Percentiles rank a stretch among this genome's conserved stretches.
These are phyloP conservation scores for Arthrinium puccinioides DNA, from an alignment of 2,329 filamentous ascomycete genomes.

Conservation along the genomic window DNA sequence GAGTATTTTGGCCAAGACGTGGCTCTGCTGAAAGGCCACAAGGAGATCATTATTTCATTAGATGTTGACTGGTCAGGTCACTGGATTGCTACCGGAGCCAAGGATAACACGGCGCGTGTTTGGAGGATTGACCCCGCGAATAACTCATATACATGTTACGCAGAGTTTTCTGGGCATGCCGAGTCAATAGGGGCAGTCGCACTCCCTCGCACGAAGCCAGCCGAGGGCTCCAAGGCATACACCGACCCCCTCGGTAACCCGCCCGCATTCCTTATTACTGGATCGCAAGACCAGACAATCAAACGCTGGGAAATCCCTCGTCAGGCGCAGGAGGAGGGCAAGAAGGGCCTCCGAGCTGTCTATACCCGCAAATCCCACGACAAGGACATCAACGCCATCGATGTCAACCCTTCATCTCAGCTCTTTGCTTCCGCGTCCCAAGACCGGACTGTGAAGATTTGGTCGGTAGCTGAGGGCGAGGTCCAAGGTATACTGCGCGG, in stretches of 20 bases:
- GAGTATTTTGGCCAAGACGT: slow-evolving; percentile 86
- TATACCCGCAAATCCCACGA: slow-evolving; percentile 96
- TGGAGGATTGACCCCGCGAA: slow-evolving; percentile 79
- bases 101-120: slow-evolving; percentile 88
- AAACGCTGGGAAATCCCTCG: slow-evolving; percentile 85
- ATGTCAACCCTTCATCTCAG: slow-evolving; percentile 65
- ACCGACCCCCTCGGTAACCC: slow-evolving; percentile 70
- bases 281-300: slow-evolving; percentile 90
- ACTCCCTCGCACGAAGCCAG: slow-evolving; percentile 64
- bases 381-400: slow-evolving; percentile 96
- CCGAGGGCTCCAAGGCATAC: slow-evolving; percentile 61
- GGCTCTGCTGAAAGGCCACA: slow-evolving; percentile 78
- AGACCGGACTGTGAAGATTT: slow-evolving; percentile 95
- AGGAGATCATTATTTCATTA: slow-evolving; percentile 91
- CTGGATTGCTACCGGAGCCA: slow-evolving; percentile 93
- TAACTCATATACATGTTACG: slow-evolving; percentile 70
- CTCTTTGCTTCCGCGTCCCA: slow-evolving; percentile 95
- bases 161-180: slow-evolving; percentile 82
- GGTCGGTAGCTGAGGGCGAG: slow-evolving; percentile 84
- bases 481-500: slow-evolving; percentile 86
- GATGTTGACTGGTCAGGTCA: slow-evolving; percentile 95
- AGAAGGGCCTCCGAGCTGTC: slow-evolving; percentile 55
- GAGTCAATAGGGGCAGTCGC: slow-evolving; percentile 89
- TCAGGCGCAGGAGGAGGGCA: slow-evolving; percentile 35
- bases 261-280: slow-evolving; percentile 79